These are phyloP conservation scores for Mycocentrospora acerina DNA, from an alignment of 2,329 filamentous ascomycete species.

Conservation along the genomic window DNA sequence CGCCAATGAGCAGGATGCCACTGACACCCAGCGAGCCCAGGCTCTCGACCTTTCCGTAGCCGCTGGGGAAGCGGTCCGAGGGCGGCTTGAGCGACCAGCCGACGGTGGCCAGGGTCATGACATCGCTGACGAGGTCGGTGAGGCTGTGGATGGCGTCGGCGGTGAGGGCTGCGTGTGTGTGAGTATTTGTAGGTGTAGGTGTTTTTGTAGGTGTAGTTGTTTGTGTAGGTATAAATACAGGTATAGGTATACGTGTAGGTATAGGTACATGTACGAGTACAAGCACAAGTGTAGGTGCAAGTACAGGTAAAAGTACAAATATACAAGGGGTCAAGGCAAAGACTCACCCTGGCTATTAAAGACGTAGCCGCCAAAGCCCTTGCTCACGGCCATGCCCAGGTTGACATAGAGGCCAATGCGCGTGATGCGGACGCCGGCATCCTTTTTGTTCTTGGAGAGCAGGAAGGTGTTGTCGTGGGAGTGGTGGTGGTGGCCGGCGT, in stretches of 20 bases:
- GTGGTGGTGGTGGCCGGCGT: slow-evolving; percentile 67
- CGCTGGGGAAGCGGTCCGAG: slow-evolving; percentile 78
- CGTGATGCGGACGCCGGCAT: slow-evolving; percentile 92
- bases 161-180: slow-evolving; percentile 63
- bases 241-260: too few relatives aligned
- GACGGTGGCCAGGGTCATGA: slow-evolving; percentile 91
- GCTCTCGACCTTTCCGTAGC: slow-evolving; percentile 98
- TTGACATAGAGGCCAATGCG: slow-evolving; percentile 87
- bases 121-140: slow-evolving; percentile 91
- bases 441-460: slow-evolving; percentile 79
- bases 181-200: slow-evolving; percentile 10
- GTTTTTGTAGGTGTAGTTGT: too few relatives aligned
- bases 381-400: slow-evolving; percentile 88
- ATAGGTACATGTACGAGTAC: too few relatives aligned
- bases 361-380: slow-evolving; percentile 86
- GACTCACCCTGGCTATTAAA: slow-evolving; percentile 78
- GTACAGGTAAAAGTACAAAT: too few relatives aligned
- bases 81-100: slow-evolving; percentile 89
- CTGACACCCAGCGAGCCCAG: slow-evolving; percentile 91
- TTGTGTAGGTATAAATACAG: too few relatives aligned
- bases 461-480: slow-evolving; percentile 85
- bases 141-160: slow-evolving; percentile 95
- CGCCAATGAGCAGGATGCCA: slow-evolving; percentile 83
- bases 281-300: background rate
- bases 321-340: too few relatives aligned